Evolutionary conservation across 768 basidiomycete species (phyloP), one percentile per base, ranked within the genome.

Genomic region (Leccinum sublutescens): DNA sequence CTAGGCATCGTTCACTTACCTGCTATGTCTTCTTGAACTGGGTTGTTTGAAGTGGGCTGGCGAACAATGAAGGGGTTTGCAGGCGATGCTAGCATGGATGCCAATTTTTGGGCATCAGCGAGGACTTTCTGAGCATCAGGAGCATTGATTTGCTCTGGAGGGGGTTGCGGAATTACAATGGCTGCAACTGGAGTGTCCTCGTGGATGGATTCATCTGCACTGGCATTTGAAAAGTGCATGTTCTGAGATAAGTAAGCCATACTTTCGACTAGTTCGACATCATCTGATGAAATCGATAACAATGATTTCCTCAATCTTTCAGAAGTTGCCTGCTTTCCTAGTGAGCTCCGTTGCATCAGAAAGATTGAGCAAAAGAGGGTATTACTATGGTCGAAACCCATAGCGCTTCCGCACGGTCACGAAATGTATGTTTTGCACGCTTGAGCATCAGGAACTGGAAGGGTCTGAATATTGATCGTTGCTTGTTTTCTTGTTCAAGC

Each of bases 251-350:
- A 27, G 8, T 8, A 27, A 27, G 9, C 10, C 29, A 2, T 54
- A 61, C 60, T 19, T 50, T 52, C 50, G 8, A 55, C 56, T 15
- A 31, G 38, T 15, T 23, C 38, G 10, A 63, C 2, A 2, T 63
- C 9, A 1, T 17, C 25, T 2, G 45, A 12, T 17, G 23, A 27
- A 1, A 40, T 38, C 1, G 56, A 63, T 15, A 63, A 6, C 3
- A 58, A 31, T 2, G 10, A 3, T 36, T 57, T 63, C 23, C 48
- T 58, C 21, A 58, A 50, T 7, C 15, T 36, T 3, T 58, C 54
- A n/a, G 61, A 63, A 5, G 56, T 63, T 6, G 56, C 25, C 54
- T 55, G 33, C 1, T 1, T 15, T 27, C 45, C 7, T 17, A 15
- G 27, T 51, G n/a, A 60, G 50, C 21, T 15, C n/a, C 9, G 1